Evolutionary conservation across 1,139 yeast genomes (phyloP), one percentile per base, ranked within the genome.

Genomic region (Blastobotrys capitulatus): DNA sequence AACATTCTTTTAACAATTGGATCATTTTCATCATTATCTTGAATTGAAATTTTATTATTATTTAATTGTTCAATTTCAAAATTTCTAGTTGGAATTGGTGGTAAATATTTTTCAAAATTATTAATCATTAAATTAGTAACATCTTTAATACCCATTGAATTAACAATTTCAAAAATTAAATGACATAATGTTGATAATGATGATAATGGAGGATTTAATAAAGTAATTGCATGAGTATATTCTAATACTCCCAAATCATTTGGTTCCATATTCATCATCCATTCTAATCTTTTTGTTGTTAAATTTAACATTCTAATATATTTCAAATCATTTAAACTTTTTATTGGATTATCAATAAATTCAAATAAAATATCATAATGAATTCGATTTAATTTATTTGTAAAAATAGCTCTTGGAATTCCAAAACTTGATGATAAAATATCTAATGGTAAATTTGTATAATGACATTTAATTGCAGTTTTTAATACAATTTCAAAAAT

Each of bases 301-400:
- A 35, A 19, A 6, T 36, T 15, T 18, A 47, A 15, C 12, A 47
- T 39, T 34, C 47, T 39, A 31, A 47, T 44, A 25, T 38, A 42
- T 7, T 34, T 29, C 26, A 38, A 47, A 26, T 36, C 39, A 16
- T 13, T 25, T 15, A 47, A 27, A 31, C 46, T 38, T n/a, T 26
- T 22, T 3, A 13, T 7, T 2, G 50, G 16, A 32, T 47, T 47
- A 22, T 47, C 50, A 6, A 47, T 27, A 7, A 40, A 40, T 38
- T 47, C 50, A 43, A 47, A 47, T 29, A 47, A 25, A 10, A 47
- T 18, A 26, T 47, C 50, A 22, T 31, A 47, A 25, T 47, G 50
- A 13, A 47, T 20, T 15, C 50, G 39, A n/a, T 34, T 15, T 15
- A 32, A 9, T 5, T 38, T 22, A 9, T 12, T 18, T 2, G 38